Percentiles rank a stretch among this genome's conserved stretches.
Evolutionary conservation across 1,284 basidiomycete species (phyloP).

Genomic region (Athelia sp.): DNA sequence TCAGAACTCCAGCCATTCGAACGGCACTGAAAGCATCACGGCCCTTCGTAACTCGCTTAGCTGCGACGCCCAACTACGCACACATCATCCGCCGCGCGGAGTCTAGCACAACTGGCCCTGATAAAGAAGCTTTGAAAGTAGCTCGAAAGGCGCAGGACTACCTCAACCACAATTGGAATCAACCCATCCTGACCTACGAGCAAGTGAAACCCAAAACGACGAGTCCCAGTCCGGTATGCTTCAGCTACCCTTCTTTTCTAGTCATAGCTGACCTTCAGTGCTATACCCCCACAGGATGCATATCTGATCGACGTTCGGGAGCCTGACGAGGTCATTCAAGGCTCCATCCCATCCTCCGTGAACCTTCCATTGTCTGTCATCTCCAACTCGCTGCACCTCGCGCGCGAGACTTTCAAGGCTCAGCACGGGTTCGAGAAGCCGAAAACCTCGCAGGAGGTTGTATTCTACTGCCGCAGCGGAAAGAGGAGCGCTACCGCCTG

Average conservation of each 20-base stretch:
- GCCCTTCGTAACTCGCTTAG: neutral
- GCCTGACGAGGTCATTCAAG: constrained; percentile 88
- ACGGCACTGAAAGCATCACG: neutral
- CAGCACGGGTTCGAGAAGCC: constrained; percentile 89
- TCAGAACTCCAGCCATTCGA: neutral
- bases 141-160: neutral
- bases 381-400: constrained; percentile 62
- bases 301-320: constrained; percentile 93
- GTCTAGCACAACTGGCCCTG: neutral
- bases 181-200: neutral
- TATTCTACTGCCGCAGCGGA: constrained; percentile 95
- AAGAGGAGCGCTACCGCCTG: constrained; percentile 80
- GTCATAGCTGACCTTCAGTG: neutral
- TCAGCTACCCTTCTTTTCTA: neutral
- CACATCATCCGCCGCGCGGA: neutral
- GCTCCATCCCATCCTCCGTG: constrained; percentile 93
- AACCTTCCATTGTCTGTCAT: constrained; percentile 88
- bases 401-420: constrained; percentile 55
- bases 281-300: constrained; percentile 53
- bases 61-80: neutral
- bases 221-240: constrained; percentile 74
- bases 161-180: neutral
- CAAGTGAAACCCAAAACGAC: constrained; percentile 73
- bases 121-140: neutral
- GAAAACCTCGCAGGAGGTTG: constrained; percentile 66